These are phyloP conservation scores for Xylaria arbuscula DNA, from an alignment of 2,329 filamentous ascomycete species.

Conservation along the genomic window DNA sequence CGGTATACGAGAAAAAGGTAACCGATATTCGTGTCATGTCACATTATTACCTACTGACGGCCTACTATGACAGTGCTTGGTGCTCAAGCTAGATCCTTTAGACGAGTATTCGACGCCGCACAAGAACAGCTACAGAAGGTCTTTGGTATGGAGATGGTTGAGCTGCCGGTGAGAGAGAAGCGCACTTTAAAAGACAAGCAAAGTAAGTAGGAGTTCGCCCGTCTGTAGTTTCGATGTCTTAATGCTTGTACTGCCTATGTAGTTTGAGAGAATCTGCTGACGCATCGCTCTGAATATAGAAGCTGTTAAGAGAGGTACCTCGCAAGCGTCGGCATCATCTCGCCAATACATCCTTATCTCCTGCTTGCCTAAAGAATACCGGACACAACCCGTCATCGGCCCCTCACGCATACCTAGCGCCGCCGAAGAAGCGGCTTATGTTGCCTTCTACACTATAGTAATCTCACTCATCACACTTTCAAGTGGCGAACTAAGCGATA, in stretches of 20 bases:
- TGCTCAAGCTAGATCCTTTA: slow-evolving; percentile 76
- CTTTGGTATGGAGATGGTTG: slow-evolving; percentile 94
- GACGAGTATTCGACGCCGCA: slow-evolving; percentile 78
- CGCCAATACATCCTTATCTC: slow-evolving; percentile 83
- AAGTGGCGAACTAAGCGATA: slow-evolving; percentile 78
- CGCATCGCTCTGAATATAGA: slow-evolving; percentile 44
- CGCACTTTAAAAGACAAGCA: slow-evolving; percentile 81
- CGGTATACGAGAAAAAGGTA: slow-evolving; percentile 73
- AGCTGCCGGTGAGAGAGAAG: slow-evolving; percentile 84
- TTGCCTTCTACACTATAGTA: slow-evolving; percentile 82
- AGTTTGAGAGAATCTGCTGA: slow-evolving; percentile 50
- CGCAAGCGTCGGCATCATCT: slow-evolving; percentile 65
- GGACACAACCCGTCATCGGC: slow-evolving; percentile 72
- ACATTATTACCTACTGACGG: slow-evolving; percentile 1
- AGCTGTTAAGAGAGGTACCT: slow-evolving; percentile 53
- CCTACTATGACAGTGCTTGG: slow-evolving; percentile 70
- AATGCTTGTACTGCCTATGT: not conserved
- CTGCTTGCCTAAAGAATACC: slow-evolving; percentile 75
- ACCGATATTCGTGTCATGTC: not conserved
- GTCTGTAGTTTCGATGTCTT: slow-evolving; percentile 5
- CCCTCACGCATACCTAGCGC: slow-evolving; percentile 74
- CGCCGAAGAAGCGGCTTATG: slow-evolving; percentile 80
- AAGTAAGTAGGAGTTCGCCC: slow-evolving; percentile 61
- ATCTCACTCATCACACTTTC: slow-evolving; percentile 81
- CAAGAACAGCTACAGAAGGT: slow-evolving; percentile 75